phyloP scores from a whole-genome alignment of 2,329 filamentous ascomycete genomes.

The Apiospora koreana region DNA sequence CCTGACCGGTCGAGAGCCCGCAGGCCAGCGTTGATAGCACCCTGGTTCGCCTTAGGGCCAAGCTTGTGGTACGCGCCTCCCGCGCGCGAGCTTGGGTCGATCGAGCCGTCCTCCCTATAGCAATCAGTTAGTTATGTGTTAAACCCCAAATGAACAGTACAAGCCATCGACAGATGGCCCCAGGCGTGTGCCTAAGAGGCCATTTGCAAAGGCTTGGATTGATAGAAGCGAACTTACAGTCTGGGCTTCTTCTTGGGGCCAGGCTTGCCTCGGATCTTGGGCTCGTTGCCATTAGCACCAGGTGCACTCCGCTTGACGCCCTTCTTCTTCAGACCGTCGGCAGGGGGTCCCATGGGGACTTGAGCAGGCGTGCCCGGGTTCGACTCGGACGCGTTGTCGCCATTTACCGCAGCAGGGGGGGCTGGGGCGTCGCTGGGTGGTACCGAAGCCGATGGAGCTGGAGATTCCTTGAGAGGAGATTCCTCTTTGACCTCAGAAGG shows the following conservation, averaged over 20 bases:
- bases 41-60: constrained; percentile 93
- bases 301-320: constrained; percentile 70
- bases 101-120: constrained; percentile 61
- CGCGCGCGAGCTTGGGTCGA: constrained; percentile 56
- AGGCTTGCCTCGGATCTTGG: constrained; percentile 80
- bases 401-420: constrained; percentile 43
- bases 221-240: constrained; percentile 65
- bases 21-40: constrained; percentile 94
- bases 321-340: constrained; percentile 71
- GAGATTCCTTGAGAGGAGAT: constrained; percentile 48
- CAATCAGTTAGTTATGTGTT: constrained; percentile 30
- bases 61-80: constrained; percentile 71
- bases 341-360: constrained; percentile 59
- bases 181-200: neutral
- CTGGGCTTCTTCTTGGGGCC: constrained; percentile 96
- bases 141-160: neutral
- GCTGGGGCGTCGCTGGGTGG: constrained; percentile 33
- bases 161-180: neutral
- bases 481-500: constrained; percentile 45
- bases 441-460: constrained; percentile 42
- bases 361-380: constrained; percentile 59
- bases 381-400: constrained; percentile 61
- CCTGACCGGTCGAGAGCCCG: constrained; percentile 91
- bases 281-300: constrained; percentile 59
- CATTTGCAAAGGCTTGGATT: constrained; percentile 16